Evolutionary conservation across 768 basidiomycete species (phyloP), one percentile per base, ranked within the genome.

Genomic region (Phallus indusiatus): DNA sequence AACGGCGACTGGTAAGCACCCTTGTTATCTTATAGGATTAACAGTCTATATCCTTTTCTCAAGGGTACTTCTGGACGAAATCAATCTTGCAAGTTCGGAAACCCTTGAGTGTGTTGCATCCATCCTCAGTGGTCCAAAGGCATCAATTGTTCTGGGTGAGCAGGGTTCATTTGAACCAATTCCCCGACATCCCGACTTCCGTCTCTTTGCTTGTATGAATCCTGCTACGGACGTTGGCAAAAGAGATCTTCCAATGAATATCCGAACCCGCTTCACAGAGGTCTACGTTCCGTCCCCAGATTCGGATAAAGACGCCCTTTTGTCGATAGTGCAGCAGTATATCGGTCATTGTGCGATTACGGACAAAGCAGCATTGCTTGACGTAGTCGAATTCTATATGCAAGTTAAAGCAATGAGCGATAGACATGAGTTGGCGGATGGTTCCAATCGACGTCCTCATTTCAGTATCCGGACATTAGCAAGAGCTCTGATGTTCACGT

Each of bases 161-260:
- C 84, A 94, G 68, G 95, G 94, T 0, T 87, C 91, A 10, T 72
- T 97, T 56, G 90, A 94, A 64, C 88, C 90, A 1, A 79, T 98
- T 28, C 85, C 86, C 53, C 87, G 96, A 0, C 96, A 99, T 69
- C 84, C 92, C 17, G 87, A 95, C 66, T 99, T 99, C 75, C 88
- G 95, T 18, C 78, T 98, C 5, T 98, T 98, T 67, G 94, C 94
- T 4, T 99, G 96, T 70, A 99, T 99, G 96, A 99, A 99, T 68
- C 96, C 96, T 5, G 96, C 96, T 0, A 99, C 94, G 3, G 96
- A 99, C 65, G 89, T 97, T 14, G 96, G 96, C 35, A 99, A 98
- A 76, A 96, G 94, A 66, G 95, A 98, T 66, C 84, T 99, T 0
- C 91, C 93, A 17, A 86, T 90, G 5, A 87, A 86, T 66, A 89